These are phyloP conservation scores for Syzygium aqueum DNA, from an alignment of 345 rosid species.

Conservation along the genomic window DNA sequence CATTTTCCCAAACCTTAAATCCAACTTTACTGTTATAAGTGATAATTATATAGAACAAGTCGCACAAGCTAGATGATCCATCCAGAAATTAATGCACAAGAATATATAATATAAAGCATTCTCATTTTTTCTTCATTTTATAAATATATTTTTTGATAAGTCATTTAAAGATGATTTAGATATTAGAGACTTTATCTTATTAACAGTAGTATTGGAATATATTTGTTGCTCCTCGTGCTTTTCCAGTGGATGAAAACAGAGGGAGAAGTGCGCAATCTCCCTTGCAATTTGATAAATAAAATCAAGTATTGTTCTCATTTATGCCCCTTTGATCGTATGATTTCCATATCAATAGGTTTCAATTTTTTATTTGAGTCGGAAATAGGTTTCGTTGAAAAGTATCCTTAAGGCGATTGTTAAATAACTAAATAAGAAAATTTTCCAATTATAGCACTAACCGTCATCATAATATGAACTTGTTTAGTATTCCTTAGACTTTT, in stretches of 20 bases:
- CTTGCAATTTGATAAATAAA: not conserved
- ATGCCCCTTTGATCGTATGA: not conserved
- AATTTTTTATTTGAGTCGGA: too few species aligned
- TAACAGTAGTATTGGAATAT: not conserved
- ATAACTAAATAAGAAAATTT: not conserved
- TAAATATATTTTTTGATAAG: not conserved
- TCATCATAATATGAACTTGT: not conserved
- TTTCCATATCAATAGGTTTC: not conserved
- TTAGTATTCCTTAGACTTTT: not conserved
- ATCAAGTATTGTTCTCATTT: not conserved
- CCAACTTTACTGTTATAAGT: not conserved
- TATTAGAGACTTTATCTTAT: not conserved
- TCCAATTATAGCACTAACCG: not conserved
- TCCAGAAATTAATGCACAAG: not conserved
- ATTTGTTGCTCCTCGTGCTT: not conserved
- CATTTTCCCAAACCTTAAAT: not conserved
- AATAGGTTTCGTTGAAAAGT: not conserved
- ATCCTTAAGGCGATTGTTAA: not conserved
- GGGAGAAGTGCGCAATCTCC: not conserved
- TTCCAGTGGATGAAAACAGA: not conserved
- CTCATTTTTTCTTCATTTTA: not conserved
- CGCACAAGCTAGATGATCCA: not conserved
- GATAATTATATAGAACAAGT: not conserved
- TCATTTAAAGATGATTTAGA: not conserved
- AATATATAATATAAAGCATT: not conserved